Evolutionary conservation across 208 protist genomes (phyloP).

Genomic region (Trypanosoma grayi): DNA sequence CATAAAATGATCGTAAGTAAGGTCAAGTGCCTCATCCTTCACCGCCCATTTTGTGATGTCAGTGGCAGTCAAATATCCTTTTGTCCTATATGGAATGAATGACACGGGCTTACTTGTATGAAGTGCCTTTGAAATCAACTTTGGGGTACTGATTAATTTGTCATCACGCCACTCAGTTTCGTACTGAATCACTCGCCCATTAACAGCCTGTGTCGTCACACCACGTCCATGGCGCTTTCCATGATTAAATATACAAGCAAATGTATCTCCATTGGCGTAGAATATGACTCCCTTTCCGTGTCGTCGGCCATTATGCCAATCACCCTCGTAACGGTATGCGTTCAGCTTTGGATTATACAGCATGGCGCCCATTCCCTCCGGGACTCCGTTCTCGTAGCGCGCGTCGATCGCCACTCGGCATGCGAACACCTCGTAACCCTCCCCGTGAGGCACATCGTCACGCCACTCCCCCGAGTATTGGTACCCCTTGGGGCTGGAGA

Average conservation of each 20-base stretch:
- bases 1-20: constrained; percentile 30
- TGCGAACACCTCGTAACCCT: constrained; percentile 81
- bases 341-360: constrained; percentile 46
- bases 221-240: constrained; percentile 86
- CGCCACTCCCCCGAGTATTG: constrained; percentile 82
- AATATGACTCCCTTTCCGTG: constrained; percentile 83
- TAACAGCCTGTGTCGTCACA: constrained; percentile 23
- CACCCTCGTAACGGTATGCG: constrained; percentile 86
- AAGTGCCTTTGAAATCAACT: constrained; percentile 12
- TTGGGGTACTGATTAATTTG: constrained; percentile 19
- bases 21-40: constrained; percentile 13
- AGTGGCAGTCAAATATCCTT: constrained; percentile 18
- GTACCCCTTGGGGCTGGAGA: constrained; percentile 83
- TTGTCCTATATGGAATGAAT: constrained; percentile 18
- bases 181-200: constrained; percentile 25
- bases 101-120: constrained; percentile 21
- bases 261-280: constrained; percentile 81
- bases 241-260: constrained; percentile 76
- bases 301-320: constrained; percentile 74
- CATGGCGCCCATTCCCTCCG: constrained; percentile 31
- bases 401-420: constrained; percentile 18
- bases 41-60: constrained; percentile 39
- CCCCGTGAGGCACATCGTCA: constrained; percentile 72
- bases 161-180: constrained; percentile 23
- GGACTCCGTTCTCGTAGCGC: constrained; percentile 24